Conservation (phyloP, 495 filamentous ascomycete genomes). For the Xylaria intraflava region DNA sequence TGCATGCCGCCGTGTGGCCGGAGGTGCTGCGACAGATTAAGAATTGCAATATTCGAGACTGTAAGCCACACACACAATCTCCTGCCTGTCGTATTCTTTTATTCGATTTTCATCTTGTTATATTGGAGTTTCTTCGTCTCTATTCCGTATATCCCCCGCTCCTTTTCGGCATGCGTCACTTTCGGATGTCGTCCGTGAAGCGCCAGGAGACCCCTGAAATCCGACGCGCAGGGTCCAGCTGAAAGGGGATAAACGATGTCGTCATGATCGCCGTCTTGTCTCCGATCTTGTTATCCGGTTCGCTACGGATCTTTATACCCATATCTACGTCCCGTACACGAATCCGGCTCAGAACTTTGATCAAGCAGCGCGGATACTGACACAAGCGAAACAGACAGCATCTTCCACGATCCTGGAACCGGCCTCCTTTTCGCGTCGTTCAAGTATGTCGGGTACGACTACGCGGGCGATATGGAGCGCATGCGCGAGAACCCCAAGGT, state of each 20-base stretch:
- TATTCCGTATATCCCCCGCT: no score
- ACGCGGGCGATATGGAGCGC: constrained; percentile 60
- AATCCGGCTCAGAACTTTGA: no score
- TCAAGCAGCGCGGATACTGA: no score
- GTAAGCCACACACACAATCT: constrained; percentile 32
- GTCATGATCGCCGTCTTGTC: background rate
- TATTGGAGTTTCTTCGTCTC: constrained; percentile 1
- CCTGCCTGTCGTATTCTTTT: background rate
- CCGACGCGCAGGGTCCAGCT: no score
- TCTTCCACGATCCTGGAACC: constrained; percentile 58
- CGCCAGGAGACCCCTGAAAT: no score
- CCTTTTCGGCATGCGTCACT: no score
- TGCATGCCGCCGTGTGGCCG: constrained; percentile 66
- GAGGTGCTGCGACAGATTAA: constrained; percentile 66
- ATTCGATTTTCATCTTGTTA: background rate
- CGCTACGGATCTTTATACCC: no score
- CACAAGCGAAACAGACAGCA: constrained; percentile 49
- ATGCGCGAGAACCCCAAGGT: constrained; percentile 66
- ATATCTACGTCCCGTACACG: no score
- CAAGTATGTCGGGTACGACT: constrained; percentile 67
- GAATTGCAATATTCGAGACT: constrained; percentile 65
- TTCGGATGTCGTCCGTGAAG: no score
- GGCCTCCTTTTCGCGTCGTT: constrained; percentile 64
- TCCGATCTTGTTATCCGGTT: no score
- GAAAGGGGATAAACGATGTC: background rate